Evolutionary conservation across 1,284 basidiomycete genomes (phyloP), one percentile per base, ranked within the genome.

Genomic region (Stygiomarasmius scandens): DNA sequence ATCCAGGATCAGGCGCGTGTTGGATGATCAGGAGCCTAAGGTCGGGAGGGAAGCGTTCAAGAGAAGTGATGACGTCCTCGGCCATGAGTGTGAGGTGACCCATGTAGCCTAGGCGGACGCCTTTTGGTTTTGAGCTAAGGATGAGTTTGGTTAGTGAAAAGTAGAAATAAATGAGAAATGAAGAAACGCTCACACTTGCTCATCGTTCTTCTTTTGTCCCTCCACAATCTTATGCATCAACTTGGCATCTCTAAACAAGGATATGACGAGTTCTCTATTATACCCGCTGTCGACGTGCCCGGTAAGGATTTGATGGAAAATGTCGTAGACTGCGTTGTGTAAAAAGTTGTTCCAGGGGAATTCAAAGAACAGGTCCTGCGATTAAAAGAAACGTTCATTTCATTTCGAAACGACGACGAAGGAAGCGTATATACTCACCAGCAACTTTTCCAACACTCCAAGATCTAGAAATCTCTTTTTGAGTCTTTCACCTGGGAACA

Each of bases 341-440:
- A 99, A 76, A 71, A 99, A 98, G 70, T 99, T 98, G 77, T 99
- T 98, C 90, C 94, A 95, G 0, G 95, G 95, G 67, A 91, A 97
- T 60, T 93, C 87, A 71, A 98, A 98, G 79, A 99, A 98, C 41
- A 98, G 78, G 65, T 95, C 90, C 91, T 94, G 64, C 27, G 32
- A 46, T 20, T 27, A 54, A 22, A 20, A 43, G 43, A 34, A 27
- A 54, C 29, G 54, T 44, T 36, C 54, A 50, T 52, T 25, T 11
- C 24, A 12, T 25, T 56, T 25, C 29, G n/a, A 54, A 46, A 19
- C 25, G 52, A 48, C 34, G 58, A 47, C 2, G 48, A 29, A 19
- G 9, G 36, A 48, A 52, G 1, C 1, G 27, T 11, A 14, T 22
- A 32, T 10, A 77, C 88, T 66, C 60, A 93, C 93, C 64, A 96